A percentile compares a stretch with the other conserved stretches of the same genome.
These are phyloP conservation scores for Eucalyptus polyanthemos DNA, from an alignment of 345 rosid genomes.

Conservation along the genomic window DNA sequence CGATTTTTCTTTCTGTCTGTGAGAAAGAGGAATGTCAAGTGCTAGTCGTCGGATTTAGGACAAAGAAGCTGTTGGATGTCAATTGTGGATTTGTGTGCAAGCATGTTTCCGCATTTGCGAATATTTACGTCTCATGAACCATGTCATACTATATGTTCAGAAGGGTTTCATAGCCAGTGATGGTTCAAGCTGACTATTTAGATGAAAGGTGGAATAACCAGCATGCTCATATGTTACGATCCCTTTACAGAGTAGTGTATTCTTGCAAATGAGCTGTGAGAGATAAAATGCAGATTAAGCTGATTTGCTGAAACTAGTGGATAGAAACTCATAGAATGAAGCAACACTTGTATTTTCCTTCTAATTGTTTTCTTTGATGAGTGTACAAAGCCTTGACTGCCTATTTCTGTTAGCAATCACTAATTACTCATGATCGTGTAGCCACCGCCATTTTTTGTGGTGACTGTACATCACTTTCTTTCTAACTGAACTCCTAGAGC, in stretches of 20 bases:
- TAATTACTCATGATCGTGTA: accelerated
- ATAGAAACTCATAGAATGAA: background rate
- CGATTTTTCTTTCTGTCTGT: background rate
- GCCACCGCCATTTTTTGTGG: background rate
- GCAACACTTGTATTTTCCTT: background rate
- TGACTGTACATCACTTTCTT: background rate
- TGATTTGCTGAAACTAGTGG: background rate
- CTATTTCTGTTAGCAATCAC: background rate
- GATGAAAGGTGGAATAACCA: background rate
- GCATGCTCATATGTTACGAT: background rate
- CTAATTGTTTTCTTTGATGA: background rate
- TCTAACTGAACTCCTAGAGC: background rate
- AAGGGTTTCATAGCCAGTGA: background rate
- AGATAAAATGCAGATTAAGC: background rate
- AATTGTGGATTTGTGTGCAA: background rate
- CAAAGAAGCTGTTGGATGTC: background rate
- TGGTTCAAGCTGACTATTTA: background rate
- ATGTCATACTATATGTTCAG: background rate
- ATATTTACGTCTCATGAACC: background rate
- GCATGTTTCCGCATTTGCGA: background rate
- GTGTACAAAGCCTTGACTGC: background rate
- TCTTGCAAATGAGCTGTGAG: background rate
- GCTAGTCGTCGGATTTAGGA: background rate
- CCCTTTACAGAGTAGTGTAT: background rate
- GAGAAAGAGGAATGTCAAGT: background rate